Conservation (phyloP, 805 yeast genomes). For the Spathaspora boniae region DNA sequence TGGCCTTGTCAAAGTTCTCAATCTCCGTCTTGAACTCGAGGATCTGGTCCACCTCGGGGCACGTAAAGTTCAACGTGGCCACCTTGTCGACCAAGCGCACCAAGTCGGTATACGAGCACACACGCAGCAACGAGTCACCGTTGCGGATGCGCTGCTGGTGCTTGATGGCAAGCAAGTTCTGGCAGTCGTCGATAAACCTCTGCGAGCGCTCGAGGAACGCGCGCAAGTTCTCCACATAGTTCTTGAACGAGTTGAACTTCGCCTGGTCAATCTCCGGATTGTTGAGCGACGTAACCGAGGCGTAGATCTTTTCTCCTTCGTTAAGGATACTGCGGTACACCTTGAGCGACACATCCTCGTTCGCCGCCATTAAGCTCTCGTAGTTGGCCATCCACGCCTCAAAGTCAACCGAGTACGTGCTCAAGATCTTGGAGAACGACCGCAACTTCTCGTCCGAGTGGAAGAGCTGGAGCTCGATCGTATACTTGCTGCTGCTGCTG, state of each 20-base stretch:
- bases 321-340: constrained; percentile 38
- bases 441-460: constrained; percentile 53
- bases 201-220: constrained; percentile 43
- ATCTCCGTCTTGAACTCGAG: constrained; percentile 51
- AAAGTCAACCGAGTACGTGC: constrained; percentile 43
- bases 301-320: constrained; percentile 56
- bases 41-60: constrained; percentile 60
- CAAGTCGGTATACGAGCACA: constrained; percentile 17
- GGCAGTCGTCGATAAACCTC: constrained; percentile 55
- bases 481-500: background rate
- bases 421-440: constrained; percentile 31
- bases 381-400: constrained; percentile 51
- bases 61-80: constrained; percentile 46
- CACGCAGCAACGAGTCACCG: constrained; percentile 17
- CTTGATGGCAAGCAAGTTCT: constrained; percentile 47
- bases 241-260: constrained; percentile 9
- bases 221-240: constrained; percentile 27
- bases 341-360: constrained; percentile 46
- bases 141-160: constrained; percentile 48
- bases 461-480: constrained; percentile 42
- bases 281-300: constrained; percentile 28
- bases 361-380: constrained; percentile 34
- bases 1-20: constrained; percentile 47
- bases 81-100: constrained; percentile 42
- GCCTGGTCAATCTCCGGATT: constrained; percentile 5